Base-by-base conservation (phyloP, 2,329 filamentous ascomycete species). In the Trichothecium roseum region DNA sequence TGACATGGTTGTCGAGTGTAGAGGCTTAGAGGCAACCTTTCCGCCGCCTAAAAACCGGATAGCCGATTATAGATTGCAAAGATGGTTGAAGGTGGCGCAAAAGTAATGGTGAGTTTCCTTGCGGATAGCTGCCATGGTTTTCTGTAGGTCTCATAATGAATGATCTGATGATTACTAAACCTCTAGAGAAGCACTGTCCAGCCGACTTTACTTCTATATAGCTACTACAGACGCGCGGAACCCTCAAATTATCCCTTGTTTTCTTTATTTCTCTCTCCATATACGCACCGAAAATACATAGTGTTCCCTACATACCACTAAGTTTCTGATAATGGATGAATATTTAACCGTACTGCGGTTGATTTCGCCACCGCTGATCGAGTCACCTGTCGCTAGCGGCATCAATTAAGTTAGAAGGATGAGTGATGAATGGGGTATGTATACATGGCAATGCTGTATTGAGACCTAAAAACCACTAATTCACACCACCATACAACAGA, bases 381-480 rank as follows among this genome's bases (percentile, higher is more conserved):
- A 55, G 40, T 54, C 57, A 10, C 51, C 54, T 28, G 43, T 50
- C 14, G 36, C 41, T 7, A 44, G 41, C 5, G 46, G 36, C 14
- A 37, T 40, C 39, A 54, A 49, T 44, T 45, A 56, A 36, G 57
- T 54, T 40, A 51, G 50, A 39, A 53, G 52, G 42, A 51, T 52
- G 46, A 66, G 58, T 17, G 64, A 64, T 42, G 66, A 70, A 51
- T 70, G 66, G 66, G 66, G 64, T 69, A 39, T 50, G 62, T 55
- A 30, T 17, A 18, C 29, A 10, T 8, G n/a, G 9, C 8, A 8
- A 29, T 26, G 7, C 15, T 18, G 9, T n/a, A 28, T 30, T 30
- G 28, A 14, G 17, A 8, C 30, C 10, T 17, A 17, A 16, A 13
- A 29, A 18, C 22, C 16, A 34, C 38, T 39, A 30, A 42, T 32